A percentile compares a stretch with the other conserved stretches of the same genome.
Conservation (phyloP, 345 rosid genomes). For the Xanthoceras sorbifolium region DNA sequence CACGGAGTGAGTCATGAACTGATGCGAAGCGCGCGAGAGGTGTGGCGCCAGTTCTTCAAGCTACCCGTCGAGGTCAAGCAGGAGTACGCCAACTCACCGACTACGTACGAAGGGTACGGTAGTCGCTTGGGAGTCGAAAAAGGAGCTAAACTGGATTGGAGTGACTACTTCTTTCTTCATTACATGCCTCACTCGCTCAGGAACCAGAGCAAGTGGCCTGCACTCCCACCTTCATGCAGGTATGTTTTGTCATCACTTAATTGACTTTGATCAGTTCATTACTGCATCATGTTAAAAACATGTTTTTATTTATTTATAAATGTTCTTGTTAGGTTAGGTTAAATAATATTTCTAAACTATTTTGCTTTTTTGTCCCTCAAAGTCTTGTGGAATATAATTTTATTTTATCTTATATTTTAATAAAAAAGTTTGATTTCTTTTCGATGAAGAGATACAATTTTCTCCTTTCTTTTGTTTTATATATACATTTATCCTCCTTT, state of each 20-base stretch:
- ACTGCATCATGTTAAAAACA: neutral
- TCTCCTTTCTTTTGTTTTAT: neutral
- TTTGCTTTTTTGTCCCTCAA: neutral
- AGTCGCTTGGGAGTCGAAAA: conserved; percentile 84
- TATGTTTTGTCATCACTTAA: conserved; percentile 4
- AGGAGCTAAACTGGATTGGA: conserved; percentile 87
- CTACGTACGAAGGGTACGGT: conserved; percentile 89
- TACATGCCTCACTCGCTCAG: conserved; percentile 51
- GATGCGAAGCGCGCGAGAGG: conserved; percentile 51
- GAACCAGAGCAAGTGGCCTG: conserved; percentile 74
- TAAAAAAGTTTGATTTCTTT: neutral
- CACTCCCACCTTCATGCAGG: conserved; percentile 70
- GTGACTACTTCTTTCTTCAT: conserved; percentile 87
- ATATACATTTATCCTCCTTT: too few relatives aligned
- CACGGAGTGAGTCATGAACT: conserved; percentile 69
- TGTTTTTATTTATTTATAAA: too few relatives aligned
- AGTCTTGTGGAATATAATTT: neutral
- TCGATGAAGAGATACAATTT: too few relatives aligned
- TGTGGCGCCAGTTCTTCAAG: conserved; percentile 76
- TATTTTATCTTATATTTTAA: too few relatives aligned
- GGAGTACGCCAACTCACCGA: conserved; percentile 70
- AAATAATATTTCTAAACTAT: neutral
- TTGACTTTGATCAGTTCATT: neutral
- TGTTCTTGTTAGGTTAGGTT: neutral
- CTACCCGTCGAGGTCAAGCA: conserved; percentile 69